phyloP scores from a whole-genome alignment of 257 asterid genomes.

The Ligustrum vulgare region DNA sequence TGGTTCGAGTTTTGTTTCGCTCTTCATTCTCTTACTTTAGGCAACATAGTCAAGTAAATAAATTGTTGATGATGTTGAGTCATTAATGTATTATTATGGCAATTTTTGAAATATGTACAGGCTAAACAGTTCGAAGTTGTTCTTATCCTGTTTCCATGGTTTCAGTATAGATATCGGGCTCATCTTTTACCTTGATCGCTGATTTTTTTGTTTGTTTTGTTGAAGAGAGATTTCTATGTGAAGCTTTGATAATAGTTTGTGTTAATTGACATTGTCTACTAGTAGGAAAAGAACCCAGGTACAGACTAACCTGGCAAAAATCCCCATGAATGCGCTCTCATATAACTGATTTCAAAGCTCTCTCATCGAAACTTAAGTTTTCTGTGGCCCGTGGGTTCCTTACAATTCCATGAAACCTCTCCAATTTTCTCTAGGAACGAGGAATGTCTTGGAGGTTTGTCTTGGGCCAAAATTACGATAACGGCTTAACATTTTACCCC shows the following conservation, averaged over 20 bases:
- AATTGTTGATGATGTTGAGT: not conserved
- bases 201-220: not conserved
- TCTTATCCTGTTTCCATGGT: not conserved
- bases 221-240: not conserved
- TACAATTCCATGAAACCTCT: slow-evolving; percentile 78
- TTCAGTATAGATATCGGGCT: not conserved
- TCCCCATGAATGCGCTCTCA: not conserved
- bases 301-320: too few species aligned
- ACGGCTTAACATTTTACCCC: not conserved
- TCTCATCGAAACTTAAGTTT: not conserved
- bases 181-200: not conserved
- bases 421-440: slow-evolving; percentile 77
- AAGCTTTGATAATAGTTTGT: not conserved
- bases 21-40: too few species aligned
- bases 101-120: not conserved
- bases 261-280: too few species aligned
- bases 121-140: not conserved
- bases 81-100: not conserved
- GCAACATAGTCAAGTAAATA: not conserved
- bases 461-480: too few species aligned
- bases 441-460: slow-evolving; percentile 22
- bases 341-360: not conserved
- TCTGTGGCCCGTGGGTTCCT: slow-evolving; percentile 35
- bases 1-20: too few species aligned
- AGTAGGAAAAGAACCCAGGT: too few species aligned